phyloP scores from a whole-genome alignment of 495 filamentous ascomycete genomes.

The Umbilicaria muhlenbergii region DNA sequence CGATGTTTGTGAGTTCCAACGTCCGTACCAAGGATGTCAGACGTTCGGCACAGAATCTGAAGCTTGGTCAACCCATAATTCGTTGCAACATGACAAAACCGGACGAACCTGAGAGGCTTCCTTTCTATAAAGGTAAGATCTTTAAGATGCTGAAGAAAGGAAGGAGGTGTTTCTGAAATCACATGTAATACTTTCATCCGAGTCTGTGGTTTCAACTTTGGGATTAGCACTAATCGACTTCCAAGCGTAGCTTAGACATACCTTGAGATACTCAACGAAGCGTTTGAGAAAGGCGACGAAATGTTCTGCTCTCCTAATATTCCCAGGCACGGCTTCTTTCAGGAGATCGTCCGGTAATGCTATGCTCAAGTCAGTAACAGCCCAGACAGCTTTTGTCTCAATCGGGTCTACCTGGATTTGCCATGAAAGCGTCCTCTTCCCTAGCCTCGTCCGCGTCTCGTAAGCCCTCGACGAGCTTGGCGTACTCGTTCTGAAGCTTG shows the following conservation, averaged over 20 bases:
- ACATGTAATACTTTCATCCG: constrained; percentile 96
- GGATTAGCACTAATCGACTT: not conserved
- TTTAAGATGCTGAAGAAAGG: constrained; percentile 84
- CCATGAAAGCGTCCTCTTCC: constrained; percentile 91
- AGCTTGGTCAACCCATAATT: not conserved
- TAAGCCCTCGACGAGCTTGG: constrained; percentile 87
- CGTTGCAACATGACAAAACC: not conserved
- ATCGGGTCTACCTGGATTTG: constrained; percentile 51
- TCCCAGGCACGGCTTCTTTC: constrained; percentile 91
- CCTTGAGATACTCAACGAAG: constrained; percentile 94
- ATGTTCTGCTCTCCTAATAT: constrained; percentile 91
- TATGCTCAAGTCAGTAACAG: constrained; percentile 12
- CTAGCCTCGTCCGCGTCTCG: constrained; percentile 73
- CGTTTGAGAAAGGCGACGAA: constrained; percentile 89
- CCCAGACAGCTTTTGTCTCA: constrained; percentile 21
- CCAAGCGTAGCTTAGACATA: constrained; percentile 7
- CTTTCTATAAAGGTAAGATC: constrained; percentile 95
- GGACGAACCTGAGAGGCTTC: constrained; percentile 55
- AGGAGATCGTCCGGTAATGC: constrained; percentile 67
- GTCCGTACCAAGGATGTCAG: constrained; percentile 90
- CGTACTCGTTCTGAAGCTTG: constrained; percentile 88
- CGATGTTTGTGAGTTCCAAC: constrained; percentile 90
- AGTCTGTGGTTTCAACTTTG: constrained; percentile 31
- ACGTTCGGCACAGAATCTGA: constrained; percentile 79
- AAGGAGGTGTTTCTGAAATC: constrained; percentile 90